Evolutionary conservation across 441 rosid species (phyloP).

Genomic region (Jatropha podagrica): DNA sequence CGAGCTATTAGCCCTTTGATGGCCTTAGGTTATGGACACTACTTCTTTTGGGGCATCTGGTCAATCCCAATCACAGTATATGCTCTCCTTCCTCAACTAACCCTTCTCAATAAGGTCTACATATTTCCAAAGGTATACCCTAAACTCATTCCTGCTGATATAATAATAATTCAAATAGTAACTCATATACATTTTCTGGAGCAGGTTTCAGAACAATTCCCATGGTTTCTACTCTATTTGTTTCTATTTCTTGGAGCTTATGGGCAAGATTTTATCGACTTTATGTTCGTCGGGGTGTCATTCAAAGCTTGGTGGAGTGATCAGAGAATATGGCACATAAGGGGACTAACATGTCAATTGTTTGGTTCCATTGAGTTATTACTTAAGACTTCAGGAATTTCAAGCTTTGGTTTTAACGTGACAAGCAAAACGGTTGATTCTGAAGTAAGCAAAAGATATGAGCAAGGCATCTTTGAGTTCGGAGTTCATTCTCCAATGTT

Average conservation of each 20-base stretch:
- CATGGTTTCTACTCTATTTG: slow-evolving; percentile 48
- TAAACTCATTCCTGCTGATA: neutral
- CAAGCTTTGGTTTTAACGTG: slow-evolving; percentile 42
- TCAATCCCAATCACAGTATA: slow-evolving; percentile 46
- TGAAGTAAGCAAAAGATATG: slow-evolving; percentile 52
- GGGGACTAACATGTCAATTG: slow-evolving; percentile 44
- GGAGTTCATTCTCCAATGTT: slow-evolving; percentile 58
- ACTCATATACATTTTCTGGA: too few species aligned
- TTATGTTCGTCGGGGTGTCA: slow-evolving; percentile 43
- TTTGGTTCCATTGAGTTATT: slow-evolving; percentile 50
- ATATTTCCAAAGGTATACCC: slow-evolving; percentile 55
- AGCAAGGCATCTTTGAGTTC: slow-evolving; percentile 54
- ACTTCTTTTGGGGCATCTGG: slow-evolving; percentile 45
- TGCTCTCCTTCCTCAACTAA: slow-evolving; percentile 62
- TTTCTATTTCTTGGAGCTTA: slow-evolving; percentile 64
- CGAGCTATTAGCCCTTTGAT: slow-evolving; percentile 33
- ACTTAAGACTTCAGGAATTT: slow-evolving; percentile 41
- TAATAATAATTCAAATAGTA: too few species aligned
- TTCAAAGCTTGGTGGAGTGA: slow-evolving; percentile 65
- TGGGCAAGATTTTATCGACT: slow-evolving; percentile 47
- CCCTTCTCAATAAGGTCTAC: slow-evolving; percentile 43
- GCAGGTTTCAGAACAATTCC: slow-evolving; percentile 4
- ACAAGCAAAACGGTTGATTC: slow-evolving; percentile 49
- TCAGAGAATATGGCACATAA: slow-evolving; percentile 62
- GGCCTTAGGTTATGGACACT: slow-evolving; percentile 40